Evolutionary conservation across 225 moss, liverwort and hornwort species (phyloP).

Genomic region (Bryoerythrophyllum caledonicum): DNA sequence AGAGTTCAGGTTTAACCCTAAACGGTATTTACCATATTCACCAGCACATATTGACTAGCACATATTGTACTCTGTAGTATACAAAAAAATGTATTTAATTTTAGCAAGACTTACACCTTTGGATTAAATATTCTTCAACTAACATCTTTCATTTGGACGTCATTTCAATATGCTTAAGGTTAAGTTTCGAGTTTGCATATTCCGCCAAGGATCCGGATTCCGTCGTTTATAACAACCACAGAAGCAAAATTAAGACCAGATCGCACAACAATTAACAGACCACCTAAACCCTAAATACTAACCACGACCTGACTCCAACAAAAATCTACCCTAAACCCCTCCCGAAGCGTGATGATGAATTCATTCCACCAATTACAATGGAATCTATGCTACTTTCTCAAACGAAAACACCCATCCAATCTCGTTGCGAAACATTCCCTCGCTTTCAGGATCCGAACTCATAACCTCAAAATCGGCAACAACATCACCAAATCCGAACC

Average conservation of each 20-base stretch:
- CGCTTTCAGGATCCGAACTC: not conserved
- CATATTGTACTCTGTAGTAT: too few relatives aligned
- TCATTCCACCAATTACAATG: not conserved
- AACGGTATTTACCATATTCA: too few relatives aligned
- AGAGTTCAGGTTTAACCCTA: too few relatives aligned
- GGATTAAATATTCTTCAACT: too few relatives aligned
- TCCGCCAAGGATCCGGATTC: constrained; percentile 3
- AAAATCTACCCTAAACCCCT: not conserved
- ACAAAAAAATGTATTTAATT: too few relatives aligned
- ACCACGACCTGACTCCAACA: not conserved
- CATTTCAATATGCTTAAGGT: too few relatives aligned
- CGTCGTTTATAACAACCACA: not conserved
- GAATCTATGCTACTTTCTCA: not conserved
- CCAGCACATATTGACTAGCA: too few relatives aligned
- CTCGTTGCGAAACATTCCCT: too few relatives aligned
- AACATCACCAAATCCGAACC: not conserved
- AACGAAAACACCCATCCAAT: not conserved
- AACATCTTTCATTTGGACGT: too few relatives aligned
- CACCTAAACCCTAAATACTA: not conserved
- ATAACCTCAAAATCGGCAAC: not conserved
- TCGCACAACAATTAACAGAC: too few relatives aligned
- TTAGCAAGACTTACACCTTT: too few relatives aligned
- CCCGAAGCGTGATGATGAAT: not conserved
- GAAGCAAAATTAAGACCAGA: not conserved
- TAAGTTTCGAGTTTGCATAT: not conserved